Evolutionary conservation across 2,329 filamentous ascomycete genomes (phyloP).

Genomic region (Colletotrichum cordylinicola): DNA sequence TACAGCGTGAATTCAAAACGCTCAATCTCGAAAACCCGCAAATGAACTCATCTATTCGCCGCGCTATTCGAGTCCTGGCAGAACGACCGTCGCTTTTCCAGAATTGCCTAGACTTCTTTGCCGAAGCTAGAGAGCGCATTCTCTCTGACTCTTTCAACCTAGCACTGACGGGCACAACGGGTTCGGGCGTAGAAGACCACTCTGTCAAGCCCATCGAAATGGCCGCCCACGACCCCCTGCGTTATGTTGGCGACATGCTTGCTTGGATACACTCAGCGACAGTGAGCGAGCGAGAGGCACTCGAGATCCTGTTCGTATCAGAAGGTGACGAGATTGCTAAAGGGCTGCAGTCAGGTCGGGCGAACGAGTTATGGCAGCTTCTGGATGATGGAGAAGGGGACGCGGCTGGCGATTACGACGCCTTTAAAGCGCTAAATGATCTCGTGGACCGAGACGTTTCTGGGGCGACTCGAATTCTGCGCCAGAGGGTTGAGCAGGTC

Average conservation of each 20-base stretch:
- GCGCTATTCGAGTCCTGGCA: slow-evolving; percentile 84
- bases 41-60: slow-evolving; percentile 83
- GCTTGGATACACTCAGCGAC: slow-evolving; percentile 95
- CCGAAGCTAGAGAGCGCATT: slow-evolving; percentile 85
- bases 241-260: slow-evolving; percentile 96
- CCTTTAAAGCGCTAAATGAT: slow-evolving; percentile 80
- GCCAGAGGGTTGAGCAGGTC: slow-evolving; percentile 88
- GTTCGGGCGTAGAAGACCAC: slow-evolving; percentile 62
- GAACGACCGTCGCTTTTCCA: slow-evolving; percentile 92
- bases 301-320: slow-evolving; percentile 89
- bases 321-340: slow-evolving; percentile 89
- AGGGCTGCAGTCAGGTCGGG: slow-evolving; percentile 78
- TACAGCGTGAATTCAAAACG: slow-evolving; percentile 90
- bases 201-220: slow-evolving; percentile 91
- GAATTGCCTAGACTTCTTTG: slow-evolving; percentile 91
- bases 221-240: slow-evolving; percentile 86
- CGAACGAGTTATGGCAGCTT: slow-evolving; percentile 84
- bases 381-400: slow-evolving; percentile 63
- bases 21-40: slow-evolving; percentile 94
- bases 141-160: slow-evolving; percentile 89
- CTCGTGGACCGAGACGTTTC: slow-evolving; percentile 86
- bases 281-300: slow-evolving; percentile 90
- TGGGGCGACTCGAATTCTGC: slow-evolving; percentile 82
- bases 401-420: slow-evolving; percentile 70
- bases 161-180: slow-evolving; percentile 77